These are phyloP conservation scores for Puccinia horiana DNA, from an alignment of 1,284 basidiomycete species.

Conservation along the genomic window DNA sequence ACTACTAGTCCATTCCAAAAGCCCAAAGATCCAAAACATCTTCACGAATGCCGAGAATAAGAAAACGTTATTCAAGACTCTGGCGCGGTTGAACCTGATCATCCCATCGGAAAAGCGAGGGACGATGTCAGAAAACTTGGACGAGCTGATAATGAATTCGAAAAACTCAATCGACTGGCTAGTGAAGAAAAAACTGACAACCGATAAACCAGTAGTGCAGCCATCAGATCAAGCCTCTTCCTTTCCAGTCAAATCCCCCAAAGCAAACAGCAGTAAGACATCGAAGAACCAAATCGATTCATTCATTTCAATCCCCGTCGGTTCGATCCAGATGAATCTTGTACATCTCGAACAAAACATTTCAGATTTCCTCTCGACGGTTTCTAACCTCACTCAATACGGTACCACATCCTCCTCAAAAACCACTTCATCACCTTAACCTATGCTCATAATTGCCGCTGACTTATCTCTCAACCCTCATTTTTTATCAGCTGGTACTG, in stretches of 20 bases:
- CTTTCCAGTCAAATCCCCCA: background rate
- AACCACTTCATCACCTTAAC: background rate
- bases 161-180: conserved; percentile 87
- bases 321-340: conserved; percentile 36
- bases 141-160: conserved; percentile 74
- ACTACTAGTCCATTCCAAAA: conserved; percentile 73
- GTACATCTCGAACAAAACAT: conserved; percentile 41
- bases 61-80: conserved; percentile 22
- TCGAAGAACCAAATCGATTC: conserved; percentile 7
- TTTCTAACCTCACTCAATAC: conserved; percentile 40
- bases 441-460: too few species aligned
- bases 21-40: conserved; percentile 77
- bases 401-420: conserved; percentile 5
- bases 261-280: background rate
- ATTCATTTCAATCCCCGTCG: conserved; percentile 25
- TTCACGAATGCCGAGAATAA: conserved; percentile 68
- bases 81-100: conserved; percentile 67
- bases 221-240: background rate
- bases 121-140: conserved; percentile 85
- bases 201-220: background rate
- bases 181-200: conserved; percentile 69
- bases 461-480: too few species aligned
- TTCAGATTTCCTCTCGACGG: conserved; percentile 5
- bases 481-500: too few species aligned
- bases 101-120: conserved; percentile 94